phyloP scores from a whole-genome alignment of 2,329 filamentous ascomycete genomes.

The Pyrenochaeta sp. region DNA sequence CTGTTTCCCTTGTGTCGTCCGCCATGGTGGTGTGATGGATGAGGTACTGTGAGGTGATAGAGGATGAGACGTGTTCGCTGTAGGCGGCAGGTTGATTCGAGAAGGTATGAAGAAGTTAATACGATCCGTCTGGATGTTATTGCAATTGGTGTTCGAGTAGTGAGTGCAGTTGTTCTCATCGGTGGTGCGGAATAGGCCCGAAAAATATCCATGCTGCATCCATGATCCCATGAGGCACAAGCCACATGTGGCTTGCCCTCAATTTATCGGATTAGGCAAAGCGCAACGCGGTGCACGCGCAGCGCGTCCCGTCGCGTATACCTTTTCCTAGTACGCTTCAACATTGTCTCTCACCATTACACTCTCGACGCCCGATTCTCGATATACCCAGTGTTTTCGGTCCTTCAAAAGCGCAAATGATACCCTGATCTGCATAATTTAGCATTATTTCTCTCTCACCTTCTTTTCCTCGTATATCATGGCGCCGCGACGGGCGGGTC shows the following conservation, averaged over 20 bases:
- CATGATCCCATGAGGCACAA: slow-evolving; percentile 28
- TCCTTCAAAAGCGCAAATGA: slow-evolving; percentile 37
- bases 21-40: slow-evolving; percentile 51
- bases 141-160: not conserved
- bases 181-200: slow-evolving; percentile 31
- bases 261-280: slow-evolving; percentile 35
- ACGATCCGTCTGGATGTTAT: not conserved
- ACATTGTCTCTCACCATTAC: slow-evolving; percentile 20
- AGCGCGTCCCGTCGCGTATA: slow-evolving; percentile 36
- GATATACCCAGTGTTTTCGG: slow-evolving; percentile 28
- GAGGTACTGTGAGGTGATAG: not conserved
- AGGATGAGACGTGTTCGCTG: not conserved
- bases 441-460: slow-evolving; percentile 31
- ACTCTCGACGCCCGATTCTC: slow-evolving; percentile 16
- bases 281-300: slow-evolving; percentile 29
- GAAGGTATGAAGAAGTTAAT: not conserved
- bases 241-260: slow-evolving; percentile 33
- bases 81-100: not conserved
- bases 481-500: slow-evolving; percentile 54
- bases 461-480: slow-evolving; percentile 43
- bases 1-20: slow-evolving; percentile 54
- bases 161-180: slow-evolving; percentile 14
- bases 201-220: slow-evolving; percentile 25
- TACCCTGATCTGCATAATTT: slow-evolving; percentile 37
- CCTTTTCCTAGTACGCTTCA: slow-evolving; percentile 8